phyloP scores from a whole-genome alignment of 805 yeast species.

The Teunomyces barrocoloradensis region DNA sequence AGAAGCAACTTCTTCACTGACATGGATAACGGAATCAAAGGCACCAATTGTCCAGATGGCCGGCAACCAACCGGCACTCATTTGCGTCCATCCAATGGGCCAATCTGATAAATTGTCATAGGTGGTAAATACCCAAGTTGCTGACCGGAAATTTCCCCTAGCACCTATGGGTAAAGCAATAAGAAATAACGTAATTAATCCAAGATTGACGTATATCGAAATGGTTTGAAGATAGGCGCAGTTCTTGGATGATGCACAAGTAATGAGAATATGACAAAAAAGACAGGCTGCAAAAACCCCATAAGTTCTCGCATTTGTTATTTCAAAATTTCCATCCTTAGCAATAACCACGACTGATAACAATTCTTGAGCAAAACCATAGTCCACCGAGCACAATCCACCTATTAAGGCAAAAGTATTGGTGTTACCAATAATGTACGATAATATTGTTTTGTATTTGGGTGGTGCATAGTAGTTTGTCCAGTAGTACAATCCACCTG shows the following conservation, averaged over 20 bases:
- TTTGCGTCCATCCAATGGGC: constrained; percentile 58
- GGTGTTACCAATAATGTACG: constrained; percentile 64
- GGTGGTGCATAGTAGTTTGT: constrained; percentile 66
- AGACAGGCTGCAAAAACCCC: constrained; percentile 67
- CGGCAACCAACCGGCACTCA: constrained; percentile 57
- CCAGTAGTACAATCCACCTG: constrained; percentile 74
- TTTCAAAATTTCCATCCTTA: constrained; percentile 53
- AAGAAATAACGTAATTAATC: constrained; percentile 50
- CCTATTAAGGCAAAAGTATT: constrained; percentile 66
- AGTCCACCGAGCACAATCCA: constrained; percentile 65
- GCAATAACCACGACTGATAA: constrained; percentile 56
- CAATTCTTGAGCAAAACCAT: constrained; percentile 63
- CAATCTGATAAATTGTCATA: constrained; percentile 51
- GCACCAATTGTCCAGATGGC: constrained; percentile 76
- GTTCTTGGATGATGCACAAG: constrained; percentile 55
- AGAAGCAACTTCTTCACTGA: constrained; percentile 67
- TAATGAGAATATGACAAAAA: constrained; percentile 48
- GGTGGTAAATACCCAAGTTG: constrained; percentile 54
- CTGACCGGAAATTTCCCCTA: constrained; percentile 28
- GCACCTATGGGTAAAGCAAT: constrained; percentile 69
- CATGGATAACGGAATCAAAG: constrained; percentile 69
- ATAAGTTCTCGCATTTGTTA: constrained; percentile 53
- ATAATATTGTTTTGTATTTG: constrained; percentile 46
- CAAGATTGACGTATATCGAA: constrained; percentile 54
- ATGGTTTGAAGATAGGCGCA: constrained; percentile 59